These are phyloP conservation scores for Geotrichum phurueaensis DNA, from an alignment of 1,139 yeast species.

Conservation along the genomic window DNA sequence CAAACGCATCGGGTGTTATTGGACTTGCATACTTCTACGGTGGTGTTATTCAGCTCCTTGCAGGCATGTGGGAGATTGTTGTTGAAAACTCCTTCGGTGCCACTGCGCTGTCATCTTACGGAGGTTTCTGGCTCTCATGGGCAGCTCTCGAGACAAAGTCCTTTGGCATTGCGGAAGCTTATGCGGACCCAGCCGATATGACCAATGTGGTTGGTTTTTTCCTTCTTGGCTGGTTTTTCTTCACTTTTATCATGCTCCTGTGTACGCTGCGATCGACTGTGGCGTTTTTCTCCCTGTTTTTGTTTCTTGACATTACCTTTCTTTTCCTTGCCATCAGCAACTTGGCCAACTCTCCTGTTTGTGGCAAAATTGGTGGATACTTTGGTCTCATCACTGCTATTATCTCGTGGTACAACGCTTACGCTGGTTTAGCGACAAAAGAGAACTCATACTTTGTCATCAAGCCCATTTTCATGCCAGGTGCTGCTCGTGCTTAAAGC, in stretches of 20 bases:
- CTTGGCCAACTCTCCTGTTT: slow-evolving; percentile 35
- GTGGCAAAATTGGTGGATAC: slow-evolving; percentile 66
- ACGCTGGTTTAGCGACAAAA: slow-evolving; percentile 66
- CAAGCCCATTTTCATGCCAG: slow-evolving; percentile 41
- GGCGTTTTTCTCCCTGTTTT: slow-evolving; percentile 64
- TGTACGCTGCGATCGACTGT: slow-evolving; percentile 78
- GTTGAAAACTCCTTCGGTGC: slow-evolving; percentile 84
- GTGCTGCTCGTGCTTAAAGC: slow-evolving; percentile 21
- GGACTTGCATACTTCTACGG: slow-evolving; percentile 85
- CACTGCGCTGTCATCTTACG: slow-evolving; percentile 69
- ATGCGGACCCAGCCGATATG: slow-evolving; percentile 38
- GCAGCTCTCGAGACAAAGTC: slow-evolving; percentile 65
- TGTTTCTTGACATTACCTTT: slow-evolving; percentile 59
- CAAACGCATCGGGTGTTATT: slow-evolving; percentile 48
- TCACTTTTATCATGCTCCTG: slow-evolving; percentile 60
- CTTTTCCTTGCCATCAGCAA: slow-evolving; percentile 60
- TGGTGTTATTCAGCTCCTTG: slow-evolving; percentile 65
- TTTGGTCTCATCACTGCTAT: slow-evolving; percentile 70
- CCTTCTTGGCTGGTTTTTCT: slow-evolving; percentile 70
- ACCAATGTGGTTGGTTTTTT: slow-evolving; percentile 66
- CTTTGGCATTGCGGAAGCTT: slow-evolving; percentile 69
- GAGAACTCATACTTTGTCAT: slow-evolving; percentile 59
- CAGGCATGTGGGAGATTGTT: slow-evolving; percentile 69
- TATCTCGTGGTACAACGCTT: slow-evolving; percentile 80
- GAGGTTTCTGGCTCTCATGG: slow-evolving; percentile 79